phyloP scores from a whole-genome alignment of 2,329 filamentous ascomycete species.

The Verruconis gallopava region DNA sequence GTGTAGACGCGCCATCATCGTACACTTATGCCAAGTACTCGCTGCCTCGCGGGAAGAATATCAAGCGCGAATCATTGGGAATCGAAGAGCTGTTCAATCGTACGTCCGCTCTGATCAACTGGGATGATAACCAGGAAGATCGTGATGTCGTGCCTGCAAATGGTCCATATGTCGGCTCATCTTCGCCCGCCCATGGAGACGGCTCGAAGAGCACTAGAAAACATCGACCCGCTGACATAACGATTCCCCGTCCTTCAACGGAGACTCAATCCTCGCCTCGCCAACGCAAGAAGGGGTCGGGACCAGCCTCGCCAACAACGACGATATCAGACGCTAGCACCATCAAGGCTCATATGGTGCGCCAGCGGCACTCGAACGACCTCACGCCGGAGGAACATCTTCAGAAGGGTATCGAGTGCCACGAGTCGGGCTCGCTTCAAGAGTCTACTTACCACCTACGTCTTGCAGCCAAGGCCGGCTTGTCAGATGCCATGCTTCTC shows the following conservation, averaged over 20 bases:
- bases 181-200: neutral
- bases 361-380: slow-evolving; percentile 38
- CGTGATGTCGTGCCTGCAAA: neutral
- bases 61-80: slow-evolving; percentile 49
- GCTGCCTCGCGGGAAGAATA: slow-evolving; percentile 66
- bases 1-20: slow-evolving; percentile 43
- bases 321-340: slow-evolving; percentile 19
- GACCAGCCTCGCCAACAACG: slow-evolving; percentile 1
- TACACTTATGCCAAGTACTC: slow-evolving; percentile 80
- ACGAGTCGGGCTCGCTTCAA: slow-evolving; percentile 74
- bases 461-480: slow-evolving; percentile 70
- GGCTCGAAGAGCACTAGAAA: slow-evolving; percentile 2
- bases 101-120: slow-evolving; percentile 30
- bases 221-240: slow-evolving; percentile 8
- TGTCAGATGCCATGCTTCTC: slow-evolving; percentile 88
- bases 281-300: slow-evolving; percentile 1
- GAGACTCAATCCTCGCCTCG: slow-evolving; percentile 9
- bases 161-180: slow-evolving; percentile 1
- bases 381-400: slow-evolving; percentile 73
- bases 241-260: slow-evolving; percentile 5
- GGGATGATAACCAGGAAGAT: neutral
- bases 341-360: slow-evolving; percentile 31
- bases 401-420: slow-evolving; percentile 75
- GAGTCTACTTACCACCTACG: slow-evolving; percentile 95
- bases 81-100: slow-evolving; percentile 26